These are phyloP conservation scores for Solanum chiquidenum DNA, from an alignment of 257 asterid genomes.

Conservation along the genomic window DNA sequence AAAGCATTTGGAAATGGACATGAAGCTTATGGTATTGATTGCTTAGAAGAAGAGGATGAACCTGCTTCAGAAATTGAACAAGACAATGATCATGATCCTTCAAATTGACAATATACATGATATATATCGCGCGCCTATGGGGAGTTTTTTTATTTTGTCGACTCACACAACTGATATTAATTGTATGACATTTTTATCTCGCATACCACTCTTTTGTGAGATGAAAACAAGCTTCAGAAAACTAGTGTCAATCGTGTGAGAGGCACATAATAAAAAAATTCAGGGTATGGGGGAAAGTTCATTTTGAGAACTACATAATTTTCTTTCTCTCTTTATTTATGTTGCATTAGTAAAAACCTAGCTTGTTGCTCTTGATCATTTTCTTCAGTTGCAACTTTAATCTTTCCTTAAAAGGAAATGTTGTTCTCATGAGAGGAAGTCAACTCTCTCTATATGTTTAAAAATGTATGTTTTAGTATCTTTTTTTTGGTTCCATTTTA, in stretches of 20 bases:
- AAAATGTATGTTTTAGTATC: neutral
- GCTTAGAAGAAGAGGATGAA: conserved; percentile 35
- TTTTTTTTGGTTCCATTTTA: neutral
- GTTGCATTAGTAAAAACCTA: neutral
- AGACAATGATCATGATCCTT: conserved; percentile 11
- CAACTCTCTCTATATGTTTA: neutral
- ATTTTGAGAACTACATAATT: neutral
- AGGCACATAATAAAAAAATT: neutral
- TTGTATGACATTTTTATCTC: neutral
- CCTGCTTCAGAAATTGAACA: conserved; percentile 40
- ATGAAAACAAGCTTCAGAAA: neutral
- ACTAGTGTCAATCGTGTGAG: neutral
- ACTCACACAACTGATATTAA: neutral
- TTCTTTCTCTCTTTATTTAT: neutral
- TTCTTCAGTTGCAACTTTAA: neutral
- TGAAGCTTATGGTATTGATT: conserved; percentile 30
- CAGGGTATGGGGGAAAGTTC: neutral
- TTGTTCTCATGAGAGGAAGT: too few species aligned
- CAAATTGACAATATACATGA: neutral
- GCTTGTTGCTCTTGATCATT: neutral
- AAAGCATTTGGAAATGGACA: conserved; percentile 38
- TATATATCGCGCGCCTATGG: too few species aligned
- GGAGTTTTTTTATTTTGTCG: neutral
- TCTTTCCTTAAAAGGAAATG: neutral
- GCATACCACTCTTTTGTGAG: neutral